phyloP scores from a whole-genome alignment of 306 rosid species.

The Heteromeles arbutifolia region DNA sequence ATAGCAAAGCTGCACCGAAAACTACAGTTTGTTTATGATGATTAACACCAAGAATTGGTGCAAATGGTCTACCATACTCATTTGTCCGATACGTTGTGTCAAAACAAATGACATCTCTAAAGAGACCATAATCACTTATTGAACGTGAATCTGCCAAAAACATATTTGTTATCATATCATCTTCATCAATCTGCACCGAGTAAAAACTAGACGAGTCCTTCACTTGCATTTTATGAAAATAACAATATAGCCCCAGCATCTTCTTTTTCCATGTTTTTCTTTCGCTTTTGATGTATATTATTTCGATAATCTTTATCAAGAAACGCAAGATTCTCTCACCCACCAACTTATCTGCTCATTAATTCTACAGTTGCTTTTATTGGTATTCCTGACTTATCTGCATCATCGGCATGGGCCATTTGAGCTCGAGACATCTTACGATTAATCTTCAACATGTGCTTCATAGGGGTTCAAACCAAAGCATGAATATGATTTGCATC shows the following conservation, averaged over 20 bases:
- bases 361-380: not conserved
- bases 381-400: not conserved
- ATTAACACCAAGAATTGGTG: not conserved
- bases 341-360: not conserved
- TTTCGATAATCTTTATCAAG: not conserved
- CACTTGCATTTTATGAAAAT: not conserved
- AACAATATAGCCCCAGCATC: not conserved
- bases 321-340: not conserved
- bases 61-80: not conserved
- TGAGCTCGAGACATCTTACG: not conserved
- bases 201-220: not conserved
- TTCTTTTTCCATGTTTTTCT: not conserved
- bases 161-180: not conserved
- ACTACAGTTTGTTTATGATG: not conserved
- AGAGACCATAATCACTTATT: not conserved
- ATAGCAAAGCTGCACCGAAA: not conserved
- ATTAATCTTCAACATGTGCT: not conserved
- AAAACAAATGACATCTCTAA: not conserved
- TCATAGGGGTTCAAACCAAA: not conserved
- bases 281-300: not conserved
- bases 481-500: not conserved
- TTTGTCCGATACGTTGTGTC: not conserved
- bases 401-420: not conserved
- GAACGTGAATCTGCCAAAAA: constrained; percentile 2
- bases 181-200: not conserved